phyloP scores from a whole-genome alignment of 768 basidiomycete genomes.

The Podaxis carcinomalis region DNA sequence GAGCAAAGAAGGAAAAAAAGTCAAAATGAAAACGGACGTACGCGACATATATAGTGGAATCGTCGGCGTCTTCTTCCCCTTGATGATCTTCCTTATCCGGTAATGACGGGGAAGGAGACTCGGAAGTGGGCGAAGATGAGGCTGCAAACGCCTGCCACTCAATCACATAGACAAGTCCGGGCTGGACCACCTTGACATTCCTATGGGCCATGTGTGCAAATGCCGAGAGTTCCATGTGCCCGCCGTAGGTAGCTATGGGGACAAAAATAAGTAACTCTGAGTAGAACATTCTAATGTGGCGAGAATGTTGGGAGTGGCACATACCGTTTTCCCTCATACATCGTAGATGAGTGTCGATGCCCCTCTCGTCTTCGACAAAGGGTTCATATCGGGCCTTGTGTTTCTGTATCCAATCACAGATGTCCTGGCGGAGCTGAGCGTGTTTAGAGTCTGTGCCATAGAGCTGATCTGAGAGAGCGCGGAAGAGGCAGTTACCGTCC shows the following conservation, averaged over 20 bases:
- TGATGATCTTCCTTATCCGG: slow-evolving; percentile 19
- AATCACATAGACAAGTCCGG: slow-evolving; percentile 87
- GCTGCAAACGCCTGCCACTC: slow-evolving; percentile 65
- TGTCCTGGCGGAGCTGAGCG: slow-evolving; percentile 60
- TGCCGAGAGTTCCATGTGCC: slow-evolving; percentile 90
- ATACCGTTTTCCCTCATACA: slow-evolving; percentile 78
- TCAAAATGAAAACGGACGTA: slow-evolving; percentile 36
- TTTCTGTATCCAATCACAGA: slow-evolving; percentile 77
- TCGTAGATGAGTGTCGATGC: slow-evolving; percentile 63
- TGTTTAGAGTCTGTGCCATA: slow-evolving; percentile 74
- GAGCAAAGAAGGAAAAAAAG: neutral
- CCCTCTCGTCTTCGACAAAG: slow-evolving; percentile 84
- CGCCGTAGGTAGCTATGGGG: slow-evolving; percentile 75
- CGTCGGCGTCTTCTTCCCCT: slow-evolving; percentile 14
- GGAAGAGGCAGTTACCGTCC: slow-evolving; percentile 93
- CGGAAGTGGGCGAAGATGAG: slow-evolving; percentile 14
- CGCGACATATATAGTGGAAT: slow-evolving; percentile 75
- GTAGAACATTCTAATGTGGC: neutral
- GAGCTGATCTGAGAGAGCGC: slow-evolving; percentile 85
- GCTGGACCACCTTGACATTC: slow-evolving; percentile 90
- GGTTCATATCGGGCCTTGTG: slow-evolving; percentile 75
- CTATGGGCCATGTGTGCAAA: slow-evolving; percentile 78
- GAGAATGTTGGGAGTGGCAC: slow-evolving; percentile 17
- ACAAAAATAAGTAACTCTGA: slow-evolving; percentile 1
- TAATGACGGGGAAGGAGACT: neutral